Percentiles rank a stretch among this genome's conserved stretches.
phyloP scores from a whole-genome alignment of 176 grass and related monocot genomes.

The Triticum monococcum region DNA sequence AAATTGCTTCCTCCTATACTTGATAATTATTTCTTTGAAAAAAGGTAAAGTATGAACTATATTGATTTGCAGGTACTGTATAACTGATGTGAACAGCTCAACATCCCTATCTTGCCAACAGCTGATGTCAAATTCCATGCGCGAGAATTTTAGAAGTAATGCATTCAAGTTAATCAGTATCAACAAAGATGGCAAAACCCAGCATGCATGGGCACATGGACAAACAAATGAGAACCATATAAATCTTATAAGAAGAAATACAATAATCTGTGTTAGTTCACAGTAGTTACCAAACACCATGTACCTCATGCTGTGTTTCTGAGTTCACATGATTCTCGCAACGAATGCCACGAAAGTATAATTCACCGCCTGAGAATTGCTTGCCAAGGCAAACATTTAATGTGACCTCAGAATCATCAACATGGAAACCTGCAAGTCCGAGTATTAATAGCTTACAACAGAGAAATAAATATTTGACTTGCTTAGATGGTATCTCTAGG shows the following conservation, averaged over 20 bases:
- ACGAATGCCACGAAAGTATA: conserved; percentile 89
- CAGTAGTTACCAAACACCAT: neutral
- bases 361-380: conserved; percentile 94
- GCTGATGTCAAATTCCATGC: conserved; percentile 11
- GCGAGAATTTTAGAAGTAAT: neutral
- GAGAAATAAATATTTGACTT: neutral
- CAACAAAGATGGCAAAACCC: neutral
- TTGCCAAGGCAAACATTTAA: conserved; percentile 97
- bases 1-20: neutral
- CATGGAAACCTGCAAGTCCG: conserved; percentile 77
- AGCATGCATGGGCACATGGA: neutral
- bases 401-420: conserved; percentile 97
- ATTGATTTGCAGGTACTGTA: neutral
- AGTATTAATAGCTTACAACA: conserved; percentile 1
- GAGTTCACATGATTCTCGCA: conserved; percentile 98
- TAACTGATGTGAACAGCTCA: neutral
- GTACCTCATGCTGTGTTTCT: conserved; percentile 80
- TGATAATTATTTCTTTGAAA: neutral
- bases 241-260: neutral
- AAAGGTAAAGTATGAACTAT: neutral
- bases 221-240: neutral
- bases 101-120: neutral
- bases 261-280: neutral
- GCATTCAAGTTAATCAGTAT: neutral
- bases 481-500: neutral